Evolutionary conservation across 805 yeast genomes (phyloP).

Genomic region (Cyberlindnera suaveolens): DNA sequence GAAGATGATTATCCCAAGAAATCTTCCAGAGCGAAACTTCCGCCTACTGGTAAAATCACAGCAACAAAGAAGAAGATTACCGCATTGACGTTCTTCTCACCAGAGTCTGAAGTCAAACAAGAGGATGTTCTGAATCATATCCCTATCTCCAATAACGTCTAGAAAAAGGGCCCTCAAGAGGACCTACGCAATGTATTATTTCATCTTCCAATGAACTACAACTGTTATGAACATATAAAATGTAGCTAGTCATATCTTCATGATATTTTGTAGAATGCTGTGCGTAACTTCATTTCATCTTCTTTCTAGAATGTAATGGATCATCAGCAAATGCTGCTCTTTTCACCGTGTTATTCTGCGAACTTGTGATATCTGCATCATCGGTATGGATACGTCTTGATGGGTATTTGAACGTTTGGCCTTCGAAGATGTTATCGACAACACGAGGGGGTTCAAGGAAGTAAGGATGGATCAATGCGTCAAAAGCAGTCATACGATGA

Average conservation of each 20-base stretch:
- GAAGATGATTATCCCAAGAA: constrained; percentile 84
- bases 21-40: constrained; percentile 68
- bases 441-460: constrained; percentile 69
- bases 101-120: constrained; percentile 20
- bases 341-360: constrained; percentile 27
- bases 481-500: constrained; percentile 68
- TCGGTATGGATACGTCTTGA: constrained; percentile 80
- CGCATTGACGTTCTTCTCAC: constrained; percentile 47
- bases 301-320: constrained; percentile 19
- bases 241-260: neutral
- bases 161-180: too few species aligned
- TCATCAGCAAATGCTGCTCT: constrained; percentile 13
- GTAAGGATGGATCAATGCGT: constrained; percentile 71
- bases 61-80: constrained; percentile 59
- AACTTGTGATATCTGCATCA: constrained; percentile 65
- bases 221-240: neutral
- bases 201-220: too few species aligned
- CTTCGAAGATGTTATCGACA: constrained; percentile 72
- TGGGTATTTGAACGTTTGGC: constrained; percentile 71
- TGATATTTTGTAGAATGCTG: neutral
- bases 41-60: constrained; percentile 84
- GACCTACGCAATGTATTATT: too few species aligned
- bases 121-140: too few species aligned
- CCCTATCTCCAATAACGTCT: too few species aligned
- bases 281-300: constrained; percentile 14